Base-by-base conservation (phyloP, 306 rosid genomes). In the Ziziphus jujuba region DNA sequence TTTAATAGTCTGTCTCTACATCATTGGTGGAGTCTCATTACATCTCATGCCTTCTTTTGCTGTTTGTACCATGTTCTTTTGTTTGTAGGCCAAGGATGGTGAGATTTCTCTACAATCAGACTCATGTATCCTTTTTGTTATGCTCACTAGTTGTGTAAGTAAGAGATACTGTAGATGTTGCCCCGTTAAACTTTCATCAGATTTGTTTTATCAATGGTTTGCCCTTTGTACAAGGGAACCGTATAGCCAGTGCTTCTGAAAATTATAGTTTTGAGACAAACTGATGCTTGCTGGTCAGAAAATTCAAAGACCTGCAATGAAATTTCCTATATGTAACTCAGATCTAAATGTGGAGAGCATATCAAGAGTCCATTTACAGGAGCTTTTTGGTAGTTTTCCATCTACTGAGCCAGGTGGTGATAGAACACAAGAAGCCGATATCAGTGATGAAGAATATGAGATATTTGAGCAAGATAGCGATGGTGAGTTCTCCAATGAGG, bases 311-410 rank as follows among this genome's bases (percentile, higher is more conserved):
- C 60, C 17, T 24, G 28, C 34, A 13, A 4, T 36, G 63, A 72
- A 76, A 28, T 36, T 87, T 85, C 89, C 97, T 75, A 84, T 35
- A 79, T 50, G 33, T 53, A 59, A 58, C 66, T 47, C 69, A 89
- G 96, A 84, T 84, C 52, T 75, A 51, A 82, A 79, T 68, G 60
- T 71, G 73, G 89, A 74, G 13, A 80, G 85, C 74, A 70, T 89
- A 49, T 89, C 98, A 34, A 83, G 91, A 79, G 70, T 81, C 65
- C 95, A 82, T 78, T 73, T 92, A 57, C 97, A 87, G 77, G 92
- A 89, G 80, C 83, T 92, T 38, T 89, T 92, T 74, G 96, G 70
- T 74, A 87, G 91, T 79, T 92, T 92, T 66, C 98, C 87, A 5
- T 69, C 79, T 4, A 48, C 75, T 51, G 81, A 74, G 54, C 75